Base-by-base conservation (phyloP, 441 rosid species). In the Biscutella laevigata region DNA sequence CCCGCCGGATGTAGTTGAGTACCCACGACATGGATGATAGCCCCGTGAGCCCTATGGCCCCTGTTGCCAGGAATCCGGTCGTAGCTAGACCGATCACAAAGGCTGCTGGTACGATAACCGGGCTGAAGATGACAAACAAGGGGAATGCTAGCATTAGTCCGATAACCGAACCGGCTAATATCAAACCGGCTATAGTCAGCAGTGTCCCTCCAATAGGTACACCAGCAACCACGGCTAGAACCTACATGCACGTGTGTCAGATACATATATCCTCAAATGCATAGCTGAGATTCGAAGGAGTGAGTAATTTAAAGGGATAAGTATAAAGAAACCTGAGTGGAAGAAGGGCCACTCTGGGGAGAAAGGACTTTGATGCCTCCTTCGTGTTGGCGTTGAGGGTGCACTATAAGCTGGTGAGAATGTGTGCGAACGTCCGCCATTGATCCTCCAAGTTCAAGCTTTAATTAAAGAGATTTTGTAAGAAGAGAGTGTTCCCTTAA, bases 11-110 rank as follows among this genome's bases (percentile, higher is more conserved):
- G 46, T 69, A 62, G 64, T 67, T 77, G 1, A 60, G 72, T 52
- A 85, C 67, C 80, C 83, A 83, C 15, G 90, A 75, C 33, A 83
- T 52, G 0, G 86, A 64, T 2, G 97, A 78, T 1, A 89, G 73
- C 6, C 84, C 95, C 1, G 80, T 73, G 32, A 86, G 59, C 68
- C 91, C 91, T 42, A 83, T 77, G 15, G 90, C 95, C 2, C 88
- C 91, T 0, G 95, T 76, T 0, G 74, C 70, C 61, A 82, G 57
- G 61, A 78, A 82, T 12, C 87, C 97, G 3, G 68, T 29, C 37
- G 75, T 71, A 0, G 83, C 79, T 12, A 79, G 33, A 26, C 76
- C 84, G 6, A 83, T 51, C 25, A 53, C 64, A 11, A 86, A 30
- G 4, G 81, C 82, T 6, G 94, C 84, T 3, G 95, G 86, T 26